A percentile compares a stretch with the other conserved stretches of the same genome.
These are phyloP conservation scores for Globisporangium acanthophoron DNA, from an alignment of 352 stramenopile genomes.

Conservation along the genomic window DNA sequence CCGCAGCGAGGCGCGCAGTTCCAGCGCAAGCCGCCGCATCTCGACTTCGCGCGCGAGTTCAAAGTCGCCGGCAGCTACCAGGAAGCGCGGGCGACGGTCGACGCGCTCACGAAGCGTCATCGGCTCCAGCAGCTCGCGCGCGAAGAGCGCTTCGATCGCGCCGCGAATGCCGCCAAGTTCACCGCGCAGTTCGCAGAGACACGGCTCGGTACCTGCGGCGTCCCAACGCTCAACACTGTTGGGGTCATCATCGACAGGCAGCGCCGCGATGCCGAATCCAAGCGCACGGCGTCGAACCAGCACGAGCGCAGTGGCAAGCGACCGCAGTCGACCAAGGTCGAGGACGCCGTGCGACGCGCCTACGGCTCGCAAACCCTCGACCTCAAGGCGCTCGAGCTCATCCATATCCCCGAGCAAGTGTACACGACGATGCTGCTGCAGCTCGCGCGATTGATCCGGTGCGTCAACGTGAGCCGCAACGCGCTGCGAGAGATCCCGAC, in stretches of 20 bases:
- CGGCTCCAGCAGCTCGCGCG: constrained; percentile 37
- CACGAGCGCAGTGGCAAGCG: not conserved
- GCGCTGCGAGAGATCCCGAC: constrained; percentile 49
- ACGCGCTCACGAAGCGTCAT: constrained; percentile 41
- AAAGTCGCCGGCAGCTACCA: constrained; percentile 36
- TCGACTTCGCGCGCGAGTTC: constrained; percentile 54
- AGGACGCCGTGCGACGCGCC: constrained; percentile 33
- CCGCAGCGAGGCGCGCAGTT: constrained; percentile 15
- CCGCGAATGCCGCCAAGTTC: constrained; percentile 31
- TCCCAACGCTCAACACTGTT: constrained; percentile 65
- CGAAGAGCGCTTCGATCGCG: constrained; percentile 49
- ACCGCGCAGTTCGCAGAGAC: constrained; percentile 52
- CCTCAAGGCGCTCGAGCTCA: constrained; percentile 58
- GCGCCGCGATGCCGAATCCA: constrained; percentile 6
- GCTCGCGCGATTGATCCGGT: constrained; percentile 47
- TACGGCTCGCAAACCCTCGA: constrained; percentile 58
- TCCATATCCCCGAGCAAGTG: constrained; percentile 48
- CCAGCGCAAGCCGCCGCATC: constrained; percentile 48
- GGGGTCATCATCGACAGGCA: constrained; percentile 47
- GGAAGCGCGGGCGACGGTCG: constrained; percentile 39
- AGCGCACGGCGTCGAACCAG: constrained; percentile 8
- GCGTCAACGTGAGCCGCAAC: constrained; percentile 68
- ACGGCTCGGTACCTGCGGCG: constrained; percentile 48
- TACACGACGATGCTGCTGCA: constrained; percentile 63
- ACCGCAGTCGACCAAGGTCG: constrained; percentile 15